These are phyloP conservation scores for Wallacemonas sp. DNA, from an alignment of 208 protist genomes.

Conservation along the genomic window DNA sequence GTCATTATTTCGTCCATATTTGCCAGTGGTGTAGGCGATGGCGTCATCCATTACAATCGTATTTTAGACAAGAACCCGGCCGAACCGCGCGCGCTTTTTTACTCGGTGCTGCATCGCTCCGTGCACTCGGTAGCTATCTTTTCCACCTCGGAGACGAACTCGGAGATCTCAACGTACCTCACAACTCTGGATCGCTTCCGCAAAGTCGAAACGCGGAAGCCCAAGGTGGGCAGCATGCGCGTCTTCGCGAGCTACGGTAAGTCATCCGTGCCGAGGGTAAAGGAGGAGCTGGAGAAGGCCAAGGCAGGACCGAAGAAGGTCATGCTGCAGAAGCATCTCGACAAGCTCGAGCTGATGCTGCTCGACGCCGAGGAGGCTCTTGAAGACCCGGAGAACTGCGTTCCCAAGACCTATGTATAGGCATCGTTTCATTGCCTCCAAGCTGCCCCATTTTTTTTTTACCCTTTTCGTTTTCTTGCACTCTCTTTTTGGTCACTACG, in stretches of 20 bases:
- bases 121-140: constrained; percentile 55
- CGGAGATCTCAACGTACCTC: constrained; percentile 38
- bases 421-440: too few species aligned
- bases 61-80: constrained; percentile 85
- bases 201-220: constrained; percentile 64
- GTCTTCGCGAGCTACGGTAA: constrained; percentile 53
- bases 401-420: constrained; percentile 76
- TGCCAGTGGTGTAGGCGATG: constrained; percentile 58
- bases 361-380: constrained; percentile 60
- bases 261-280: constrained; percentile 45
- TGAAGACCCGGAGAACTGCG: constrained; percentile 43
- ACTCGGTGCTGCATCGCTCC: constrained; percentile 69
- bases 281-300: constrained; percentile 37
- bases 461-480: not conserved
- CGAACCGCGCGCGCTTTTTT: constrained; percentile 73
- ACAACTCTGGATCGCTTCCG: constrained; percentile 56
- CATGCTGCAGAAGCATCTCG: constrained; percentile 42
- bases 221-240: constrained; percentile 54
- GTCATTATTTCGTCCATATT: constrained; percentile 77
- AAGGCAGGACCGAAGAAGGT: constrained; percentile 34
- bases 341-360: constrained; percentile 59
- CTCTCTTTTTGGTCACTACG: not conserved
- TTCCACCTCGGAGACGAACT: constrained; percentile 27
- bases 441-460: too few species aligned
- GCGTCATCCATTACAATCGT: constrained; percentile 75